Conservation (phyloP, 148 eudicot species). For the Rhododendron molle region DNA sequence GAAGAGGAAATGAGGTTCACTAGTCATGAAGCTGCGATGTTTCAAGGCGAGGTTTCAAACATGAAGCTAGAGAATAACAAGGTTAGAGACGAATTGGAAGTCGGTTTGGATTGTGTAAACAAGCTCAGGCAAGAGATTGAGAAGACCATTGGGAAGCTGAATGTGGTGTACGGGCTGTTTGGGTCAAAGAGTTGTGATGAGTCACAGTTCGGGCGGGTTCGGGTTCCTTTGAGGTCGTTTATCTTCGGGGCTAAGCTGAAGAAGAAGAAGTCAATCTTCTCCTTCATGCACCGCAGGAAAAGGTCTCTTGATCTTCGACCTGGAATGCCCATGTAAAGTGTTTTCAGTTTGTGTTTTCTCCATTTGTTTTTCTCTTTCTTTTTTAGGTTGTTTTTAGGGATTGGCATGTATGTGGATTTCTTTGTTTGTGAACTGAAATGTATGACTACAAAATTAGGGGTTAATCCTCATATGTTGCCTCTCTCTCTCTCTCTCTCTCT, state of each 20-base stretch:
- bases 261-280: conserved; percentile 61
- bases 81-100: conserved; percentile 72
- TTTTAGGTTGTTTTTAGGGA: conserved; percentile 1
- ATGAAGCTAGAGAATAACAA: conserved; percentile 95
- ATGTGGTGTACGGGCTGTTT: conserved; percentile 47
- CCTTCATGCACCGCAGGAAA: conserved; percentile 42
- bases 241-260: conserved; percentile 68
- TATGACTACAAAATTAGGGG: neutral
- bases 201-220: conserved; percentile 14
- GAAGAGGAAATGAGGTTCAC: conserved; percentile 74
- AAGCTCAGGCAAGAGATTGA: conserved; percentile 58
- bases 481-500: no score
- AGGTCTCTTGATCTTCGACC: conserved; percentile 14
- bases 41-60: conserved; percentile 82
- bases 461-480: neutral
- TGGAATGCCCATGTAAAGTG: conserved; percentile 7
- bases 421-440: neutral
- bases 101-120: conserved; percentile 63
- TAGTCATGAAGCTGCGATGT: conserved; percentile 79
- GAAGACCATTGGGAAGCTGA: conserved; percentile 42
- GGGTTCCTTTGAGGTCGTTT: conserved; percentile 69
- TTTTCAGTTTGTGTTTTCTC: neutral
- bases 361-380: neutral
- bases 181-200: conserved; percentile 28
- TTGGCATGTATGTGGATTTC: conserved; percentile 9